Conservation (phyloP, 352 stramenopile genomes). For the Hyphochytrium catenoides region DNA sequence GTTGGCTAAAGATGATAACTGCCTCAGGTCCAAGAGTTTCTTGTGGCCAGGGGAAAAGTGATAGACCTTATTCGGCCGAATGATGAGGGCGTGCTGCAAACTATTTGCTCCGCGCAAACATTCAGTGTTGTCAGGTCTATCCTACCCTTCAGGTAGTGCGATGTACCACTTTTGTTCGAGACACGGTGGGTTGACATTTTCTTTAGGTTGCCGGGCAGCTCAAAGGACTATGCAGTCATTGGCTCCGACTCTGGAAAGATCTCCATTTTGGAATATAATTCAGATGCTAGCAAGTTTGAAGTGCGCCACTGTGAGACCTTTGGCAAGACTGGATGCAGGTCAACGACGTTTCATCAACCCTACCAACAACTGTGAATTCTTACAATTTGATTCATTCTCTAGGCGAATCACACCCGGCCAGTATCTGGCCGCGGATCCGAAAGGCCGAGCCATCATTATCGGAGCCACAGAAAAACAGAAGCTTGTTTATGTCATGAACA, state of each 20-base stretch:
- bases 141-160: slow-evolving; percentile 50
- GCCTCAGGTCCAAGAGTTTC: slow-evolving; percentile 79
- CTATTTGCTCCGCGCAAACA: slow-evolving; percentile 47
- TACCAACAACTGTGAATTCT: too few relatives aligned
- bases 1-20: too few relatives aligned
- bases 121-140: slow-evolving; percentile 81
- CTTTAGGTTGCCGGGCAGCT: slow-evolving; percentile 31
- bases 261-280: slow-evolving; percentile 81
- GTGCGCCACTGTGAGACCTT: slow-evolving; percentile 80
- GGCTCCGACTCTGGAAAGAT: slow-evolving; percentile 87
- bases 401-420: slow-evolving; percentile 90
- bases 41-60: slow-evolving; percentile 71
- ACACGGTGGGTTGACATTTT: slow-evolving; percentile 1
- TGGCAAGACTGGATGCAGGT: slow-evolving; percentile 84
- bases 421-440: slow-evolving; percentile 89
- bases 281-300: slow-evolving; percentile 33
- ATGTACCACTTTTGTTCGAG: slow-evolving; percentile 2
- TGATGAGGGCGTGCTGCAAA: slow-evolving; percentile 32
- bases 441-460: slow-evolving; percentile 88
- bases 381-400: too few relatives aligned
- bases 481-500: slow-evolving; percentile 97
- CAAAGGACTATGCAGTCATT: slow-evolving; percentile 86
- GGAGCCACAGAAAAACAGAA: slow-evolving; percentile 91
- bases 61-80: slow-evolving; percentile 67
- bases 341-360: too few relatives aligned